Conservation (phyloP, 176 grass and related monocot genomes). For the Avena atlantica region DNA sequence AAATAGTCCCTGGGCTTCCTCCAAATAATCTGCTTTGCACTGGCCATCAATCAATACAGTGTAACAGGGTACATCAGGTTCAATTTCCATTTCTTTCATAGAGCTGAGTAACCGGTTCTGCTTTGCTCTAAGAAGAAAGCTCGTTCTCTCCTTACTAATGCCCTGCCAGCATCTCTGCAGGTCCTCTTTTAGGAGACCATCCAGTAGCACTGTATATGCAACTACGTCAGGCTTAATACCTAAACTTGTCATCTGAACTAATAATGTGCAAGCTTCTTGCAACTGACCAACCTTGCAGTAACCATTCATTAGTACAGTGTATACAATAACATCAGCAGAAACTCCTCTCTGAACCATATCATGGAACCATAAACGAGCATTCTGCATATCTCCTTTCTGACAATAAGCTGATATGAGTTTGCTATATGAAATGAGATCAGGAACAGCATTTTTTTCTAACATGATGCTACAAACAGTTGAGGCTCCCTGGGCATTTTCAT, state of each 20-base stretch:
- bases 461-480: constrained; percentile 66
- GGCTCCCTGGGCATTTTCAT: constrained; percentile 57
- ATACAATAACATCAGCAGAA: constrained; percentile 63
- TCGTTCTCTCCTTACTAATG: constrained; percentile 47
- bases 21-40: constrained; percentile 67
- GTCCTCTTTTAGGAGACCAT: constrained; percentile 45
- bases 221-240: constrained; percentile 71
- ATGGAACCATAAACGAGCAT: constrained; percentile 63
- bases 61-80: constrained; percentile 71
- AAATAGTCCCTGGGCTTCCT: constrained; percentile 61
- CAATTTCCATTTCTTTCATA: constrained; percentile 52
- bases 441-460: constrained; percentile 62
- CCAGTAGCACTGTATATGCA: constrained; percentile 49
- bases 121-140: constrained; percentile 49
- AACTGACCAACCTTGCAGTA: constrained; percentile 61
- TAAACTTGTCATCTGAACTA: constrained; percentile 54
- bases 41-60: constrained; percentile 80
- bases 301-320: constrained; percentile 74
- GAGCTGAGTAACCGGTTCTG: constrained; percentile 27
- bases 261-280: constrained; percentile 60
- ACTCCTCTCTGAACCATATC: constrained; percentile 59
- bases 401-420: constrained; percentile 72
- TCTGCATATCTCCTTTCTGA: constrained; percentile 52
- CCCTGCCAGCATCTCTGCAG: constrained; percentile 34
- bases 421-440: constrained; percentile 67